A percentile compares a stretch with the other conserved stretches of the same genome.
phyloP scores from a whole-genome alignment of 495 filamentous ascomycete genomes.

The Achaetomiella virescens region DNA sequence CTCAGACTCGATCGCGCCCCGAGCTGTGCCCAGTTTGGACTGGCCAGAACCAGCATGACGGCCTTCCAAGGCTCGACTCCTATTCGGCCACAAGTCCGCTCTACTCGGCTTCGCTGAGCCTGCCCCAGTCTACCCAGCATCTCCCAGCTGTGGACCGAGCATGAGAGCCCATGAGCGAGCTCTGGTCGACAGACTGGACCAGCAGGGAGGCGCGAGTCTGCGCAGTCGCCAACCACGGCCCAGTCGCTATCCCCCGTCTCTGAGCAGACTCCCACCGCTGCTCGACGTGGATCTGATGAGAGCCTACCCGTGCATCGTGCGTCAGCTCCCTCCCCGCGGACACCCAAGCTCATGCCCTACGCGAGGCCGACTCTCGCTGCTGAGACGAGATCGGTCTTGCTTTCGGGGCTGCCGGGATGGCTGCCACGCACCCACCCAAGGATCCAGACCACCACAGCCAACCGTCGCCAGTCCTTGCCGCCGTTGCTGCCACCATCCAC shows the following conservation, averaged over 20 bases:
- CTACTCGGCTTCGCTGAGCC: slow-evolving; percentile 26
- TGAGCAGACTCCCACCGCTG: slow-evolving; percentile 16
- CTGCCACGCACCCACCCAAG: background rate
- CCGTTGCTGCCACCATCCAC: background rate
- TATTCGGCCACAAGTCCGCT: slow-evolving; percentile 21
- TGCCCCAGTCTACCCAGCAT: slow-evolving; percentile 35
- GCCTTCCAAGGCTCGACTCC: slow-evolving; percentile 8
- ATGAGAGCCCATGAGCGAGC: slow-evolving; percentile 37
- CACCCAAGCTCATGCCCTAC: slow-evolving; percentile 8
- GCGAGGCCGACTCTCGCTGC: slow-evolving; percentile 19
- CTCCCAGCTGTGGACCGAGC: slow-evolving; percentile 28
- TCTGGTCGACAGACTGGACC: slow-evolving; percentile 36
- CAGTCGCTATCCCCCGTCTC: slow-evolving; percentile 25
- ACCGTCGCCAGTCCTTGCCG: slow-evolving; percentile 24
- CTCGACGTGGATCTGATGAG: slow-evolving; percentile 14
- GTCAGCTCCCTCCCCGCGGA: slow-evolving; percentile 10
- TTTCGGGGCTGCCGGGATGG: slow-evolving; percentile 15
- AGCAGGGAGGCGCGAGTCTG: slow-evolving; percentile 21
- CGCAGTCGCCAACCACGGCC: slow-evolving; percentile 1
- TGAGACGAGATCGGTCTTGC: slow-evolving; percentile 27
- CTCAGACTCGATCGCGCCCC: slow-evolving; percentile 27
- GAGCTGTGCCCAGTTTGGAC: slow-evolving; percentile 37
- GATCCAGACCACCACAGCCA: background rate
- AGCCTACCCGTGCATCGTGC: slow-evolving; percentile 11
- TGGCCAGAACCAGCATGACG: slow-evolving; percentile 17